phyloP scores from a whole-genome alignment of 2,329 filamentous ascomycete genomes.

The Mycosphaerella sp. region DNA sequence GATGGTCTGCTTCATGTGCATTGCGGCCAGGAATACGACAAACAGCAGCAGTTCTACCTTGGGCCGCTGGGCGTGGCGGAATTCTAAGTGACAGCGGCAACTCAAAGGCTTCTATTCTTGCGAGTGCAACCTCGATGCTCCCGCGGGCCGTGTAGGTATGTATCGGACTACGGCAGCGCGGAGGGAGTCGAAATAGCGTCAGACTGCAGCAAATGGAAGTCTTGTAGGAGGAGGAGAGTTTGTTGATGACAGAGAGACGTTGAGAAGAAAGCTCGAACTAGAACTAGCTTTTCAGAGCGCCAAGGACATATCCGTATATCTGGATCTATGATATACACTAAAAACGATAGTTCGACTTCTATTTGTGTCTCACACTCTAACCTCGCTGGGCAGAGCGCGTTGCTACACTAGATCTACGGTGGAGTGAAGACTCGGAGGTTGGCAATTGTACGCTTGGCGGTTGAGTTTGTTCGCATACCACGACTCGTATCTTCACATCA shows the following conservation, averaged over 20 bases:
- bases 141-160: too few species aligned
- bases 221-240: background rate
- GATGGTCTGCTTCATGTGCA: too few species aligned
- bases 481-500: too few species aligned
- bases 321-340: too few species aligned
- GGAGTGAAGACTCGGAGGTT: background rate
- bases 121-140: background rate
- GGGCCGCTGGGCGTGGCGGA: background rate
- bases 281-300: background rate
- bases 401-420: background rate
- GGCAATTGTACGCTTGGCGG: too few species aligned
- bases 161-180: background rate
- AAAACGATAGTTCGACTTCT: too few species aligned
- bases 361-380: background rate
- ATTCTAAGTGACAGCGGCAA: background rate
- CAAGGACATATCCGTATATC: background rate
- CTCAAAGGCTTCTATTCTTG: slow-evolving; percentile 1
- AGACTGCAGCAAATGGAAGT: too few species aligned
- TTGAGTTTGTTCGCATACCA: too few species aligned
- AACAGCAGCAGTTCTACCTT: background rate
- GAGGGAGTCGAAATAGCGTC: background rate
- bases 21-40: background rate
- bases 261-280: background rate
- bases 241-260: slow-evolving; percentile 1
- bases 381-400: background rate